phyloP scores from a whole-genome alignment of 768 basidiomycete species.

The Lyophyllum atratum region DNA sequence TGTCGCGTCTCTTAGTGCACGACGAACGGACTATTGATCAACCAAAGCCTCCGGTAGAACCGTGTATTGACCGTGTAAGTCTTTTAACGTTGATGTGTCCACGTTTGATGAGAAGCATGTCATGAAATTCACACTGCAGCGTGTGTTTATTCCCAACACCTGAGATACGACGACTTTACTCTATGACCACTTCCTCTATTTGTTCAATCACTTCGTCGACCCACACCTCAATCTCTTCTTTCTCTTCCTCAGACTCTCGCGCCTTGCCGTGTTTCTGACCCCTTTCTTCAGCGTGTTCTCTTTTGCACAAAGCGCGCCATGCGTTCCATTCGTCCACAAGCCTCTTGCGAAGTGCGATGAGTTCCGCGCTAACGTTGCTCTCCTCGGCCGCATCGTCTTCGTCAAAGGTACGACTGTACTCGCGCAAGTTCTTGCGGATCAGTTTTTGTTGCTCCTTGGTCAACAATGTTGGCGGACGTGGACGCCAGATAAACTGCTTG shows the following conservation, averaged over 20 bases:
- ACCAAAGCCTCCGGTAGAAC: slow-evolving; percentile 13
- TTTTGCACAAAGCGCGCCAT: slow-evolving; percentile 74
- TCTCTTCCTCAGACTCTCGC: slow-evolving; percentile 44
- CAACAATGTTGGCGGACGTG: slow-evolving; percentile 87
- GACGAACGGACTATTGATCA: slow-evolving; percentile 8
- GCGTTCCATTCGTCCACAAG: slow-evolving; percentile 99
- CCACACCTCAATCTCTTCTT: slow-evolving; percentile 93
- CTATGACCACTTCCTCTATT: slow-evolving; percentile 77
- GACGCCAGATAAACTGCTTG: slow-evolving; percentile 99
- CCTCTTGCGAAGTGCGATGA: slow-evolving; percentile 85
- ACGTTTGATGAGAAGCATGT: slow-evolving; percentile 16
- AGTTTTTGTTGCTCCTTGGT: slow-evolving; percentile 85
- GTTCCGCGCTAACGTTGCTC: slow-evolving; percentile 91
- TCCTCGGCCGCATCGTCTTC: slow-evolving; percentile 97
- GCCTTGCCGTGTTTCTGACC: slow-evolving; percentile 12
- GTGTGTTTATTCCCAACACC: slow-evolving; percentile 18
- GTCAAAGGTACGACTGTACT: slow-evolving; percentile 90
- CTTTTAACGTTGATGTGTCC: slow-evolving; percentile 17
- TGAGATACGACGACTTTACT: slow-evolving; percentile 29
- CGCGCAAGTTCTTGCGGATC: slow-evolving; percentile 86
- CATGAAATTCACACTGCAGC: slow-evolving; percentile 15
- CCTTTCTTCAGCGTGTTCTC: slow-evolving; percentile 13
- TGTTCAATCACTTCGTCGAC: slow-evolving; percentile 92
- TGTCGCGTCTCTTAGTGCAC: not conserved
- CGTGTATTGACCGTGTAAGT: slow-evolving; percentile 5